These are phyloP conservation scores for Cicer yamashitae DNA, from an alignment of 306 rosid species.

Conservation along the genomic window DNA sequence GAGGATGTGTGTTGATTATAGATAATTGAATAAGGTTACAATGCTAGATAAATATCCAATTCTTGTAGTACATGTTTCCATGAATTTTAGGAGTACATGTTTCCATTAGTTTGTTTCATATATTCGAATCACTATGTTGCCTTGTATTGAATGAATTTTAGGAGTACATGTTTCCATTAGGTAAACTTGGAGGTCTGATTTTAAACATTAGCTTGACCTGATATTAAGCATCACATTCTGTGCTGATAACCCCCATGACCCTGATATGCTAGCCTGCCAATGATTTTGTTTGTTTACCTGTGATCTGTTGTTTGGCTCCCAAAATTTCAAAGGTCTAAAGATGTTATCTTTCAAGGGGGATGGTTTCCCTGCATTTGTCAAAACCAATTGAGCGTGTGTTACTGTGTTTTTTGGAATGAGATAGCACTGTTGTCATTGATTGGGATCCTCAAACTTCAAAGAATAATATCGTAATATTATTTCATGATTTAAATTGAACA, in stretches of 20 bases:
- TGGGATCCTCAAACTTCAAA: conserved; percentile 19
- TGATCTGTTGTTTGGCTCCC: conserved; percentile 1
- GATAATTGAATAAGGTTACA: too few relatives aligned
- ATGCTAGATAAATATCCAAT: too few relatives aligned
- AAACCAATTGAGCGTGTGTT: conserved; percentile 17
- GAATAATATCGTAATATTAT: not conserved
- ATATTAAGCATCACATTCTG: conserved; percentile 12
- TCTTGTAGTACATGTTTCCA: too few relatives aligned
- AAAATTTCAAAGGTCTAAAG: conserved; percentile 18
- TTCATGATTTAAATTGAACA: not conserved
- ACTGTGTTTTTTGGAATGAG: conserved; percentile 15
- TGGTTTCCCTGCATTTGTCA: conserved; percentile 12
- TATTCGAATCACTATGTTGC: conserved; percentile 1
- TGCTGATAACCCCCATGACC: conserved; percentile 24
- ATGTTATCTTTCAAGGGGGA: conserved; percentile 7
- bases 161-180: conserved; percentile 20
- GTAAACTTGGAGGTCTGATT: conserved; percentile 35
- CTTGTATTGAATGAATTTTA: conserved; percentile 30
- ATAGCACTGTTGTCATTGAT: conserved; percentile 14
- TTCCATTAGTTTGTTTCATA: conserved; percentile 26
- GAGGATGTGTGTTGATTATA: too few relatives aligned
- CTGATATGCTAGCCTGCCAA: conserved; percentile 14
- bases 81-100: too few relatives aligned
- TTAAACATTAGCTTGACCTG: not conserved
- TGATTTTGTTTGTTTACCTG: conserved; percentile 24